A percentile compares a stretch with the other conserved stretches of the same genome.
Evolutionary conservation across 371 early-diverging fungal genomes (phyloP).

Genomic region (Saksenaea vasiformis): DNA sequence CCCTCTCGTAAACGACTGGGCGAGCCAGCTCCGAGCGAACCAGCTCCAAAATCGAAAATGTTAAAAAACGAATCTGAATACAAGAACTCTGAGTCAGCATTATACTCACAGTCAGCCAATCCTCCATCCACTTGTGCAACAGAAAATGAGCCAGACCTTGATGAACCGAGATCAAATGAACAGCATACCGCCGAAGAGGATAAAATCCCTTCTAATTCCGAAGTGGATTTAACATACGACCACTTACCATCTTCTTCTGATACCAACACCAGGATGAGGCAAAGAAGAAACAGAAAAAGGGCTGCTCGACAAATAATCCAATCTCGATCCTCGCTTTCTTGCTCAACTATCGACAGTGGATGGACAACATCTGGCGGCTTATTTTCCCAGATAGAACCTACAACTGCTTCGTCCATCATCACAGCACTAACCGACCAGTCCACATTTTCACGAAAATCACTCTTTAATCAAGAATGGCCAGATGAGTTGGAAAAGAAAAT

Average conservation of each 20-base stretch:
- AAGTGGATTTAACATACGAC: too few relatives aligned
- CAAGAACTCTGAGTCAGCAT: not conserved
- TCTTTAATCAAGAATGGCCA: slow-evolving; percentile 4
- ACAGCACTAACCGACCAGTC: slow-evolving; percentile 1
- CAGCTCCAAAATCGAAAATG: not conserved
- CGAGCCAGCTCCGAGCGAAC: not conserved
- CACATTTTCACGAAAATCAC: slow-evolving; percentile 10
- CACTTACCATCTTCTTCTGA: too few relatives aligned
- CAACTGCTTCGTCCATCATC: slow-evolving; percentile 20
- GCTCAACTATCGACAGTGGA: not conserved
- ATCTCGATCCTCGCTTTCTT: not conserved
- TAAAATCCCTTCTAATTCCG: too few relatives aligned
- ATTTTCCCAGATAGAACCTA: slow-evolving; percentile 34
- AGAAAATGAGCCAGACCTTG: not conserved
- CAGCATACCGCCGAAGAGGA: not conserved
- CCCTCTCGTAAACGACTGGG: not conserved
- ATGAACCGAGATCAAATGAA: not conserved
- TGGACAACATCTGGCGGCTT: slow-evolving; percentile 17
- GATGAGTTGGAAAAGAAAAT: not conserved
- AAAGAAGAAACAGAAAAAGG: not conserved
- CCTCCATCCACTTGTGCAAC: not conserved
- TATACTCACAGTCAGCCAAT: not conserved
- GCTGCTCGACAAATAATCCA: not conserved
- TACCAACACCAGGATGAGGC: not conserved
- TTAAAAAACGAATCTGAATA: not conserved